Evolutionary conservation across 2,329 filamentous ascomycete species (phyloP).

Genomic region (Aspergillus pseudonomiae): DNA sequence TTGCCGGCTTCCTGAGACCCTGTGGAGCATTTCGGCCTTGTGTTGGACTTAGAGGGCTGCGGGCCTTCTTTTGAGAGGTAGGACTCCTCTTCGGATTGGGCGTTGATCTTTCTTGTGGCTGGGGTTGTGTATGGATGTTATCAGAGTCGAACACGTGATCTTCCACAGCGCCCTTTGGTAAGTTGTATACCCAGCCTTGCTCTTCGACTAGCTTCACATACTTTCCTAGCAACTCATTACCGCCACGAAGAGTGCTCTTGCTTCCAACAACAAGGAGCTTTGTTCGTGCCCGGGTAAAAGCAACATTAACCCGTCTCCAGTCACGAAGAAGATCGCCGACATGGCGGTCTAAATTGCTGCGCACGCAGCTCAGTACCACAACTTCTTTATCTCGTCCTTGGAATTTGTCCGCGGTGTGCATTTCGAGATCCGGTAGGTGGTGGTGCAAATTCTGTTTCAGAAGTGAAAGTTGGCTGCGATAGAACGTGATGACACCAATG

Average conservation of each 20-base stretch:
- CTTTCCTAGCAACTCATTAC: constrained; percentile 73
- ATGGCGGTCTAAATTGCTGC: constrained; percentile 77
- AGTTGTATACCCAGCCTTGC: constrained; percentile 76
- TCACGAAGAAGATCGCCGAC: constrained; percentile 93
- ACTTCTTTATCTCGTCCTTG: constrained; percentile 96
- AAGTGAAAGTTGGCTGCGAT: constrained; percentile 85
- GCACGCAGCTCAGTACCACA: constrained; percentile 81
- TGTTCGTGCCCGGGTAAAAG: constrained; percentile 87
- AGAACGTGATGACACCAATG: constrained; percentile 95
- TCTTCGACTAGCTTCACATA: constrained; percentile 79
- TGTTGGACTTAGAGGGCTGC: constrained; percentile 36
- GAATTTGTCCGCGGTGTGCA: constrained; percentile 96
- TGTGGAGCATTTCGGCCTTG: constrained; percentile 31
- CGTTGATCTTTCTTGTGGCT: constrained; percentile 26
- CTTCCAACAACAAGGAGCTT: constrained; percentile 90
- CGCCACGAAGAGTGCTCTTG: constrained; percentile 68
- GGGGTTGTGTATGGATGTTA: constrained; percentile 24
- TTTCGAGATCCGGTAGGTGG: constrained; percentile 70
- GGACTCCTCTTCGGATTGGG: constrained; percentile 39
- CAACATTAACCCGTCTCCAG: constrained; percentile 92
- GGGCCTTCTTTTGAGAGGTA: constrained; percentile 24
- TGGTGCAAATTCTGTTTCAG: constrained; percentile 72
- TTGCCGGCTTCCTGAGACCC: constrained; percentile 57
- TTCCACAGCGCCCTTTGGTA: constrained; percentile 66
- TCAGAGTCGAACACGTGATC: constrained; percentile 67